Conservation (phyloP, 805 yeast species). For the Candida odintsovae region DNA sequence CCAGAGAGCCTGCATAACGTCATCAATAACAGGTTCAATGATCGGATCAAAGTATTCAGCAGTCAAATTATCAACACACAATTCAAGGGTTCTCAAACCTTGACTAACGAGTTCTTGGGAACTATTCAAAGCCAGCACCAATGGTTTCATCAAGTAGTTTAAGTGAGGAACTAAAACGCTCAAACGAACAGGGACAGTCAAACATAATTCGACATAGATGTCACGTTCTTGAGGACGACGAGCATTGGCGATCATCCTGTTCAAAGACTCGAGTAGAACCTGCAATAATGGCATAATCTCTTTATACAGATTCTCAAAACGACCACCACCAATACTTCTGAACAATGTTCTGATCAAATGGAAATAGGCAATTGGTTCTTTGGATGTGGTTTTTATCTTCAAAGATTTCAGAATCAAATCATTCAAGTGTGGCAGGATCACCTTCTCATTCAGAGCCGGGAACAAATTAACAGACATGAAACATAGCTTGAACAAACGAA, state of each 20-base stretch:
- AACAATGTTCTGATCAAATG: constrained; percentile 83
- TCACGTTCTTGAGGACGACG: constrained; percentile 88
- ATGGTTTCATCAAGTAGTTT: constrained; percentile 81
- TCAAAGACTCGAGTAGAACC: constrained; percentile 76
- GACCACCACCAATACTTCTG: constrained; percentile 94
- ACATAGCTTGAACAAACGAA: constrained; percentile 83
- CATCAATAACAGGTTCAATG: constrained; percentile 92
- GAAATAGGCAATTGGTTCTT: constrained; percentile 87
- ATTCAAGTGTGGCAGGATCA: constrained; percentile 82
- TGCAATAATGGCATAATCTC: constrained; percentile 90
- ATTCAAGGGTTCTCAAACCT: constrained; percentile 89
- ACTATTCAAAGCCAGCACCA: constrained; percentile 86
- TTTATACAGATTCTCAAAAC: constrained; percentile 88
- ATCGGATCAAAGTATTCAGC: constrained; percentile 97
- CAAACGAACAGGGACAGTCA: constrained; percentile 92
- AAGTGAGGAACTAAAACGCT: constrained; percentile 92
- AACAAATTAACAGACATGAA: constrained; percentile 94
- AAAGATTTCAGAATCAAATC: constrained; percentile 76
- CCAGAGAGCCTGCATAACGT: constrained; percentile 91
- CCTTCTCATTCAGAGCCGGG: constrained; percentile 82
- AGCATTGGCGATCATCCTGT: constrained; percentile 76
- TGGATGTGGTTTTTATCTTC: constrained; percentile 73
- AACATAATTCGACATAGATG: constrained; percentile 87
- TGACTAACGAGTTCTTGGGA: constrained; percentile 89
- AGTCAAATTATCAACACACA: constrained; percentile 93